Evolutionary conservation across 768 basidiomycete species (phyloP).

Genomic region (Nidularia sp.): DNA sequence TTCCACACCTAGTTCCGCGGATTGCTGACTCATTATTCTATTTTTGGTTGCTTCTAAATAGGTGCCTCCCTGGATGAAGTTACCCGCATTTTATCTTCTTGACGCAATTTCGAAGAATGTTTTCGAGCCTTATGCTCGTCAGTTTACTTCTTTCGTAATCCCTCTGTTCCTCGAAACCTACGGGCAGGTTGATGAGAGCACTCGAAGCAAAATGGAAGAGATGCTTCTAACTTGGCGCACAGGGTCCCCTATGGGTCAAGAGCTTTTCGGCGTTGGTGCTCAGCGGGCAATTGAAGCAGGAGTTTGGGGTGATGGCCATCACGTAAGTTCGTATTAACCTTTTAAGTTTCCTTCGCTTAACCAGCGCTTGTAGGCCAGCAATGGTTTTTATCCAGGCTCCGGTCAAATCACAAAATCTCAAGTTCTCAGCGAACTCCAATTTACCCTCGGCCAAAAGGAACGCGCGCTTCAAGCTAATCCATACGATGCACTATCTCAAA

Average conservation of each 20-base stretch:
- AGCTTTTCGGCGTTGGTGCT: conserved; percentile 79
- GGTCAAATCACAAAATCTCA: conserved; percentile 66
- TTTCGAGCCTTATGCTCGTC: conserved; percentile 85
- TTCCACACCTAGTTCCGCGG: conserved; percentile 33
- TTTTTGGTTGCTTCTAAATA: conserved; percentile 37
- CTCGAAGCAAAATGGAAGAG: conserved; percentile 95
- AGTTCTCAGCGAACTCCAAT: conserved; percentile 81
- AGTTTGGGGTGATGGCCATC: conserved; percentile 65
- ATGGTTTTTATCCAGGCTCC: conserved; percentile 29
- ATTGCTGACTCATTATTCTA: conserved; percentile 67
- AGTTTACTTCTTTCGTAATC: conserved; percentile 79
- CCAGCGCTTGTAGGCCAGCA: conserved; percentile 16
- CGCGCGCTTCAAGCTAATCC: conserved; percentile 68
- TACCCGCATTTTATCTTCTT: conserved; percentile 91
- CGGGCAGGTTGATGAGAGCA: conserved; percentile 75
- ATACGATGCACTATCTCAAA: conserved; percentile 62
- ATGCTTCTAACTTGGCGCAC: conserved; percentile 95
- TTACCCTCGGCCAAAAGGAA: conserved; percentile 78
- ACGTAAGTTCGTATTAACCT: conserved; percentile 28
- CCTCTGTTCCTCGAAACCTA: conserved; percentile 87
- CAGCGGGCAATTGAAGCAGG: conserved; percentile 84
- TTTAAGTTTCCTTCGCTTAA: background rate
- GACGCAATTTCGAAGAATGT: conserved; percentile 98
- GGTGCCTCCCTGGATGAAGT: conserved; percentile 87
- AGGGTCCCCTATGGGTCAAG: conserved; percentile 73